Conservation (phyloP, 2,329 filamentous ascomycete species). For the Stromatinia cepivora region DNA sequence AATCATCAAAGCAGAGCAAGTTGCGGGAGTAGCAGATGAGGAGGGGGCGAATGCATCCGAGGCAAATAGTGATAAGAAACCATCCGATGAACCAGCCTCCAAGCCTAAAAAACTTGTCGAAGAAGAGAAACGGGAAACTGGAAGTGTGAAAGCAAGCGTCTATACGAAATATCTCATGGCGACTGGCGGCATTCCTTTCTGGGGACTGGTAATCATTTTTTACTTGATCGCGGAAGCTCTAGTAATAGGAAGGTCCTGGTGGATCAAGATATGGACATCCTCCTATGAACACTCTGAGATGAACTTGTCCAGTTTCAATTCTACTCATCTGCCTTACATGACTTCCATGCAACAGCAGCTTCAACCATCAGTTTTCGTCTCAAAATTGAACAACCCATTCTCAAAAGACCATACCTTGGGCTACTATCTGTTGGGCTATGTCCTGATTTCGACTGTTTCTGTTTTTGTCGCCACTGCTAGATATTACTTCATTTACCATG, state of each 20-base stretch:
- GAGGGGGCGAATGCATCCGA: slow-evolving; percentile 53
- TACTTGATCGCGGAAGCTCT: slow-evolving; percentile 46
- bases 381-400: slow-evolving; percentile 15
- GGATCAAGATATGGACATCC: slow-evolving; percentile 62
- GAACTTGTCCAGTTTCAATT: slow-evolving; percentile 19
- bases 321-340: slow-evolving; percentile 18
- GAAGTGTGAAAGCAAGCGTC: slow-evolving; percentile 65
- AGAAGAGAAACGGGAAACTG: slow-evolving; percentile 68
- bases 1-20: slow-evolving; percentile 56
- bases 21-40: slow-evolving; percentile 47
- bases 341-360: slow-evolving; percentile 37
- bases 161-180: slow-evolving; percentile 66
- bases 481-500: slow-evolving; percentile 61
- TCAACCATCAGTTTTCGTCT: slow-evolving; percentile 40
- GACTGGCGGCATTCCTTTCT: slow-evolving; percentile 63
- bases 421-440: slow-evolving; percentile 69
- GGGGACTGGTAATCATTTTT: slow-evolving; percentile 53
- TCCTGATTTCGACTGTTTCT: slow-evolving; percentile 56
- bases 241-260: slow-evolving; percentile 54
- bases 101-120: slow-evolving; percentile 66
- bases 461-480: slow-evolving; percentile 51
- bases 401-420: slow-evolving; percentile 20
- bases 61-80: slow-evolving; percentile 46
- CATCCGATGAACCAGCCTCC: slow-evolving; percentile 41
- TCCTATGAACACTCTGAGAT: slow-evolving; percentile 40